These are phyloP conservation scores for Botryobasidium botryosum DNA, from an alignment of 768 basidiomycete genomes.

Conservation along the genomic window DNA sequence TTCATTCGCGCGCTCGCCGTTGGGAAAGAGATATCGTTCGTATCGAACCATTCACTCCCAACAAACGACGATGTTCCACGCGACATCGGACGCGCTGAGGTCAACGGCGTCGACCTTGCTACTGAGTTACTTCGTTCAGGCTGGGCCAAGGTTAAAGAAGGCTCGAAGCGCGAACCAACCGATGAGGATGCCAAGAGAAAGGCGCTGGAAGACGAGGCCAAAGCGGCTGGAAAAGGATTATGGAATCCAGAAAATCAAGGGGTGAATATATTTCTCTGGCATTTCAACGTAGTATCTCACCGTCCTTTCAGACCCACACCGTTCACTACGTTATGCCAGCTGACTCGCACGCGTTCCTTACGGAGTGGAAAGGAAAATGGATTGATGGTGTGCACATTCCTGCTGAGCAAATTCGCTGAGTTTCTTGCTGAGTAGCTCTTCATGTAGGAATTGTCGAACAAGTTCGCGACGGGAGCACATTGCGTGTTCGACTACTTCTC, in stretches of 20 bases:
- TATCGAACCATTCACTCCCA: conserved; percentile 62
- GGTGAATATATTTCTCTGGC: conserved; percentile 22
- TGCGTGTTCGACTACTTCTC: conserved; percentile 76
- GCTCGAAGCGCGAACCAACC: conserved; percentile 55
- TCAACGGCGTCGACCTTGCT: conserved; percentile 53
- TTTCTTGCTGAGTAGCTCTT: conserved; percentile 8
- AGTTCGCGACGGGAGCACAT: conserved; percentile 80
- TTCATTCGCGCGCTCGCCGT: conserved; percentile 72
- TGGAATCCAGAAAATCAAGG: conserved; percentile 75
- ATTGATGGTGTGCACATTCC: conserved; percentile 50
- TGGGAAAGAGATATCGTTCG: conserved; percentile 81
- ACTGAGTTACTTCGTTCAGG: conserved; percentile 69
- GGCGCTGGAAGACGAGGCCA: conserved; percentile 64
- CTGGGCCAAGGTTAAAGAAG: conserved; percentile 88
- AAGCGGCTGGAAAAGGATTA: conserved; percentile 53
- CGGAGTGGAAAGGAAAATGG: conserved; percentile 80
- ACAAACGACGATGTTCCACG: conserved; percentile 53
- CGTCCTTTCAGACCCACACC: conserved; percentile 36
- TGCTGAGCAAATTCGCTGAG: conserved; percentile 3
- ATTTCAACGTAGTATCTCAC: conserved; percentile 5
- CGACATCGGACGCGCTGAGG: conserved; percentile 63
- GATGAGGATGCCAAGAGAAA: conserved; percentile 59
- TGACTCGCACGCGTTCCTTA: conserved; percentile 77
- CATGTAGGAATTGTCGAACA: conserved; percentile 73
- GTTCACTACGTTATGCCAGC: conserved; percentile 79